Conservation (phyloP, 164 flowering plant genomes). For the Warburgia ugandensis region DNA sequence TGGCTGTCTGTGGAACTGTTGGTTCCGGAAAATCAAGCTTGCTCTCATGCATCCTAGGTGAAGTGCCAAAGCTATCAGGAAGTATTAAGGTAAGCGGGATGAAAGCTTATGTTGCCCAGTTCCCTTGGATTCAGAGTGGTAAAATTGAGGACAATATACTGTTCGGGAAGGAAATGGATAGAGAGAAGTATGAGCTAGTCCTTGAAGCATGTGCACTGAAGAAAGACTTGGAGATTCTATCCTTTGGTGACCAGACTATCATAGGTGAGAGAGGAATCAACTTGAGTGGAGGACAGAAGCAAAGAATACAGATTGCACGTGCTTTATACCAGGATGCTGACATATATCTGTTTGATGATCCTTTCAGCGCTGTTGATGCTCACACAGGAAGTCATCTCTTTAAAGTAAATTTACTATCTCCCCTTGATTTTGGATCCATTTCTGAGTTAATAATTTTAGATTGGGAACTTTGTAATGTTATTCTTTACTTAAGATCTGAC, state of each 20-base stretch:
- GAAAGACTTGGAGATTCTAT: constrained; percentile 68
- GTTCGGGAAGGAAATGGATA: constrained; percentile 76
- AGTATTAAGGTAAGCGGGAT: constrained; percentile 38
- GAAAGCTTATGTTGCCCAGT: constrained; percentile 81
- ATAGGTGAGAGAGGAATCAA: constrained; percentile 92
- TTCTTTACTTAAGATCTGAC: no score
- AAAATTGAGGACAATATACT: constrained; percentile 77
- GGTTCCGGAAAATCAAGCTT: constrained; percentile 63
- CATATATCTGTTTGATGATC: constrained; percentile 81
- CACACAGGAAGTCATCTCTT: constrained; percentile 83
- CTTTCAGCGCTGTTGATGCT: constrained; percentile 93
- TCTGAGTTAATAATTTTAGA: not conserved
- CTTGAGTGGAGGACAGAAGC: constrained; percentile 93
- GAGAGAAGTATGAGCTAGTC: constrained; percentile 52
- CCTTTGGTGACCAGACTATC: constrained; percentile 76
- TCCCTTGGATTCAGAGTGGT: constrained; percentile 92
- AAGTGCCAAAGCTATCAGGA: constrained; percentile 42
- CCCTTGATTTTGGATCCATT: not conserved
- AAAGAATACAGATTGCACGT: constrained; percentile 83
- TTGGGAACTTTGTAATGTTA: no score
- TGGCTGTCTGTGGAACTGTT: constrained; percentile 57
- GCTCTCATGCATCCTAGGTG: constrained; percentile 52
- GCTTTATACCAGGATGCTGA: constrained; percentile 87
- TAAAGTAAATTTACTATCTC: constrained; percentile 36
- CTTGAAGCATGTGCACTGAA: constrained; percentile 73